Evolutionary conservation across 768 basidiomycete species (phyloP), one percentile per base, ranked within the genome.

Genomic region (Russula sp.): DNA sequence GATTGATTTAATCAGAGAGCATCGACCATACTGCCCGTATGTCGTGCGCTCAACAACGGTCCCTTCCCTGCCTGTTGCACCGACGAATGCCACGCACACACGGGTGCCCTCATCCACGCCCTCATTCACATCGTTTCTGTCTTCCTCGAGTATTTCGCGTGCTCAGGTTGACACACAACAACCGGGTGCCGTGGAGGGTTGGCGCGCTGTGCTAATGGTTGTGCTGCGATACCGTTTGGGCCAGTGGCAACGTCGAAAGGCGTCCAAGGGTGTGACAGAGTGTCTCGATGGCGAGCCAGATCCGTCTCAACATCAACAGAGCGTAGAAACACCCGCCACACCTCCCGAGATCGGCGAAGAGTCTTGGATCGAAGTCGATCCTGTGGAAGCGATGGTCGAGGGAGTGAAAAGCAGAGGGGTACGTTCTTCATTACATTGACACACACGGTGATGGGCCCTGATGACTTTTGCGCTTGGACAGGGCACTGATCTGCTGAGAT

Each of bases 1-100:
- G 22, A 83, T 93, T 56, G 90, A 93, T 70, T 69, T 92, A 41
- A 71, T 91, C 50, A 87, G 84, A 68, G 90, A 93, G 71, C 91
- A 93, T 70, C 81, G 90, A 32, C 87, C 88, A 3, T 90, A 88
- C 67, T 93, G 91, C 66, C 90, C 90, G n/a, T 93, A 90, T 64
- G 81, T 89, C 34, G 84, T 86, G 39, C 79, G 81, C 14, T 88
- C 87, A 7, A 89, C 86, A 3, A 68, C 77, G 2, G 75, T 89
- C 11, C 86, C 87, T 5, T 80, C 83, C 2, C 71, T 84, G 9
- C 79, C 83, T 11, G 69, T 68, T 14, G 69, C 66, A 13, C 59
- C 43, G 5, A 43, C 42, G 36, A 47, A 58, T 56, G 54, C 16
- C 53, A 45, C 22, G n/a, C 52, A 55, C 57, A 47, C 41, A 18